Evolutionary conservation across 2,329 filamentous ascomycete genomes (phyloP).

Genomic region (Arthroderma sp.): DNA sequence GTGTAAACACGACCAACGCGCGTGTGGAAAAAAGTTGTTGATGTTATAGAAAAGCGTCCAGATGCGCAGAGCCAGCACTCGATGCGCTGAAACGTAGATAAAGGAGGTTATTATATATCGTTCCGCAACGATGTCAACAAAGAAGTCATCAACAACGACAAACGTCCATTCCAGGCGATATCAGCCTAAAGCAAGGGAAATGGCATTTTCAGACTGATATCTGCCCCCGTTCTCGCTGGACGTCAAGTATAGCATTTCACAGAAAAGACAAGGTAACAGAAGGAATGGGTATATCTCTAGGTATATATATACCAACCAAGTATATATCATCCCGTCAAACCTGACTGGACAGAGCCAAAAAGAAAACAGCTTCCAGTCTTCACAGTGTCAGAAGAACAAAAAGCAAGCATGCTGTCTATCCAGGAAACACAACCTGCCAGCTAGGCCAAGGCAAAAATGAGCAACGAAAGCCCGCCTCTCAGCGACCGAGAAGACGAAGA

Average conservation of each 20-base stretch:
- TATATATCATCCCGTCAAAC: neutral
- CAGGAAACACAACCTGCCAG: neutral
- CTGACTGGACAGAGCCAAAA: neutral
- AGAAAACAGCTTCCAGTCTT: neutral
- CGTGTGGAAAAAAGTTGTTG: neutral
- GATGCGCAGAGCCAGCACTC: neutral
- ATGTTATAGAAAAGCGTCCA: neutral
- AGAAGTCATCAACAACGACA: neutral
- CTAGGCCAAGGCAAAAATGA: neutral
- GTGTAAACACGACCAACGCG: neutral
- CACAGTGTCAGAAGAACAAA: neutral
- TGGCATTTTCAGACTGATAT: neutral
- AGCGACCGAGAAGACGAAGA: neutral
- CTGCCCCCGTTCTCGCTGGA: neutral
- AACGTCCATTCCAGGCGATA: neutral
- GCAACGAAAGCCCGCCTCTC: neutral
- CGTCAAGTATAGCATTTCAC: neutral
- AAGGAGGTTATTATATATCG: neutral
- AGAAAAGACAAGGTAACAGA: neutral
- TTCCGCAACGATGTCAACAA: neutral
- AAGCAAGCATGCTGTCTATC: neutral
- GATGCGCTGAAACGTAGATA: neutral
- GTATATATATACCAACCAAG: neutral
- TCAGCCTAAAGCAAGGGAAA: neutral
- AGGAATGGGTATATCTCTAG: neutral